Conservation (phyloP, 2,329 filamentous ascomycete genomes). For the Phialophora expanda region DNA sequence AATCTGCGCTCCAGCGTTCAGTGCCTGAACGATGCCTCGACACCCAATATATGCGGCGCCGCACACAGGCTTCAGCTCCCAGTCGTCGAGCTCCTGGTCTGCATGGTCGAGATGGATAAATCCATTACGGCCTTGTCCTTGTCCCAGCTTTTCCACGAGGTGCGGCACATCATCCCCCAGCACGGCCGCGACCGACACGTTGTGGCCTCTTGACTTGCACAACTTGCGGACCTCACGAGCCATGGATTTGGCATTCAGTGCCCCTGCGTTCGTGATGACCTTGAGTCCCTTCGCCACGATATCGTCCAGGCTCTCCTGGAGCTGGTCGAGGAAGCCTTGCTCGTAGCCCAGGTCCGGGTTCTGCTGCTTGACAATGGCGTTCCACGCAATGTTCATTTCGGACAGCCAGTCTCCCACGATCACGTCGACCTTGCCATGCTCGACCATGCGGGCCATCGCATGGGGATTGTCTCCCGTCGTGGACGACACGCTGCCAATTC, state of each 20-base stretch:
- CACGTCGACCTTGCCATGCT: conserved; percentile 41
- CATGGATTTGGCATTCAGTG: conserved; percentile 26
- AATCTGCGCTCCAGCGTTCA: conserved; percentile 42
- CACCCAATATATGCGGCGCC: conserved; percentile 56
- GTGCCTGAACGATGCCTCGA: conserved; percentile 45
- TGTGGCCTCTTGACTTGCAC: conserved; percentile 3
- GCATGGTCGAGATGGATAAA: conserved; percentile 15
- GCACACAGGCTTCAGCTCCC: conserved; percentile 19
- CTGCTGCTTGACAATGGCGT: conserved; percentile 37
- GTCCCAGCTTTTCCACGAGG: conserved; percentile 1
- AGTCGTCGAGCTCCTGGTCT: conserved; percentile 8
- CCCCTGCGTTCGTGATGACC: conserved; percentile 37
- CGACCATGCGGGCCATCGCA: conserved; percentile 18
- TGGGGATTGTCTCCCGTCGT: conserved; percentile 17
- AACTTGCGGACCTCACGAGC: conserved; percentile 19
- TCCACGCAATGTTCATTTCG: conserved; percentile 45
- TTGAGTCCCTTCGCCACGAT: conserved; percentile 33
- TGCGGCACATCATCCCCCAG: conserved; percentile 18
- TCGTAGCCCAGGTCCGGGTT: conserved; percentile 39
- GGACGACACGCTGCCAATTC: conserved; percentile 14
- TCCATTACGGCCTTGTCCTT: not conserved
- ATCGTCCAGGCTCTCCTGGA: conserved; percentile 32
- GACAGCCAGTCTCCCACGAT: conserved; percentile 52
- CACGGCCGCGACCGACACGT: conserved; percentile 10
- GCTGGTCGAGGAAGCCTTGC: conserved; percentile 36